Evolutionary conservation across 2,329 filamentous ascomycete species (phyloP).

Genomic region (Penicillium psychrosexuale): DNA sequence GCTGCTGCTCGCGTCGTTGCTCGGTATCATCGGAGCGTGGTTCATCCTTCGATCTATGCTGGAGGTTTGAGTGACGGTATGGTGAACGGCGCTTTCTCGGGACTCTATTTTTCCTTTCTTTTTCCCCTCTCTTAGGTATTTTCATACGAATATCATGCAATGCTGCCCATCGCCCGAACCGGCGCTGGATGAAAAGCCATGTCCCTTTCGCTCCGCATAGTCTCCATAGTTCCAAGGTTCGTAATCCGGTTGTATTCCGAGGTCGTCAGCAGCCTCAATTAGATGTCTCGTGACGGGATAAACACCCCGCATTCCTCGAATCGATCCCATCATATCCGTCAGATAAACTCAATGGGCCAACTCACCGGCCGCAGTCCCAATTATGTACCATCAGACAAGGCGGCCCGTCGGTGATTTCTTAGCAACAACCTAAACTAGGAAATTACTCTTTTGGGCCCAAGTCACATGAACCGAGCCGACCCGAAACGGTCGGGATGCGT

Average conservation of each 20-base stretch:
- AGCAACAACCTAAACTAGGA: slow-evolving; percentile 6
- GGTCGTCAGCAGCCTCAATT: not conserved
- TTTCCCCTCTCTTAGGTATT: not conserved
- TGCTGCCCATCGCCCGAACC: not conserved
- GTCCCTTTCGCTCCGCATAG: not conserved
- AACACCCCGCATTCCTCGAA: not conserved
- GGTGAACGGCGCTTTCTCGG: not conserved
- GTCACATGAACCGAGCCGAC: slow-evolving; percentile 19
- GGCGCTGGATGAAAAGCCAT: not conserved
- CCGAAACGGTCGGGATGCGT: slow-evolving; percentile 18
- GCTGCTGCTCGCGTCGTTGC: slow-evolving; percentile 38
- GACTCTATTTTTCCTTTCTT: not conserved
- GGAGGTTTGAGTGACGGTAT: slow-evolving; percentile 15
- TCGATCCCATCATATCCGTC: not conserved
- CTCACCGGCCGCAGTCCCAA: not conserved
- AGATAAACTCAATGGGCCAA: slow-evolving; percentile 3
- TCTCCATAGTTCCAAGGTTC: not conserved
- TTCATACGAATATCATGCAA: slow-evolving; percentile 4
- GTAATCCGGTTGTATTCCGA: not conserved
- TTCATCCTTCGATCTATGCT: slow-evolving; percentile 40
- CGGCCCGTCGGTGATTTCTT: not conserved
- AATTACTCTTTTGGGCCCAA: not conserved
- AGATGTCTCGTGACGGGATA: not conserved
- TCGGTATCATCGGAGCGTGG: slow-evolving; percentile 43
- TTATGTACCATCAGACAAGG: not conserved